Evolutionary conservation across 1,284 basidiomycete species (phyloP), one percentile per base, ranked within the genome.

Genomic region (Malassezia sp.): DNA sequence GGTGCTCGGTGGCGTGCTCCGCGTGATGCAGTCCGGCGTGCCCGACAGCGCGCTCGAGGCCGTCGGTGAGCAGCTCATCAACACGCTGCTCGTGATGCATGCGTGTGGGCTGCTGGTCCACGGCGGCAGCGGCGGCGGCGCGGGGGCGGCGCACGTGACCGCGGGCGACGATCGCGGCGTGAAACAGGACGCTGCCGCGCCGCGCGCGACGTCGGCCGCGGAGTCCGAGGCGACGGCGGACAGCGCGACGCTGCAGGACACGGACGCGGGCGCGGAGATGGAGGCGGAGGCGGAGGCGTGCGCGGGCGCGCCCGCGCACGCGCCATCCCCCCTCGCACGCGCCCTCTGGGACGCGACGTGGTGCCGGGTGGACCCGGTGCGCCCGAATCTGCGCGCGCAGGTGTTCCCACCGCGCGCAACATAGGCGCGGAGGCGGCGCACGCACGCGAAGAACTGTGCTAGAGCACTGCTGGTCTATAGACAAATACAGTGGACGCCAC

Each of bases 51-150:
- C 90, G 87, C 82, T 83, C 63, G 91, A 99, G 71, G 89, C 90
- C 0, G 78, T 95, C 22, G 86, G 85, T 0, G 93, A 99, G 72
- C 90, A 88, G 5, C 76, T 97, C 57, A 97, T 97, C 74, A 97
- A 97, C 69, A 85, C 95, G 26, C 73, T 97, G 20, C 78, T 97
- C 40, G 93, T 97, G 34, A 91, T 97, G 88, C 82, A 90, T 63
- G 84, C 87, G 1, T 82, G 82, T 0, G 78, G 79, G 4, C 79
- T 91, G 44, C 78, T 96, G n/a, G 24, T 12, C 22, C 31, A 42
- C 2, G 40, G 40, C 17, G n/a, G 22, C 26, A n/a, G n/a, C n/a
- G n/a, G n/a, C n/a, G n/a, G n/a, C n/a, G n/a, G n/a, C n/a, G n/a
- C n/a, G n/a, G n/a, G n/a, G n/a, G n/a, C n/a, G n/a, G n/a, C n/a